Evolutionary conservation across 202 grass and related monocot species (phyloP), one percentile per base, ranked within the genome.

Genomic region (Schoenoplectus triqueter): DNA sequence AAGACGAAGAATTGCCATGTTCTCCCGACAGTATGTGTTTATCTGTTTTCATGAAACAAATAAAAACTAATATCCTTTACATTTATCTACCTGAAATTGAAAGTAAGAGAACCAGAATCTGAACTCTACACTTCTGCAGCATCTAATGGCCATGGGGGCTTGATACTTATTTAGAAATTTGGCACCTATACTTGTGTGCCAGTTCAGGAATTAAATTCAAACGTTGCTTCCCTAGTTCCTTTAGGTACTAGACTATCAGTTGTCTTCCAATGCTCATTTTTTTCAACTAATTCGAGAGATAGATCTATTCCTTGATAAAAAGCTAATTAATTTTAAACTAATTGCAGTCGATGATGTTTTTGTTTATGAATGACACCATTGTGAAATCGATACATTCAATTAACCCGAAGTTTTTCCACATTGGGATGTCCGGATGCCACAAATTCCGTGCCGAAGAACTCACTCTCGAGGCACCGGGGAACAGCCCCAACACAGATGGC

Each of bases 391-490:
- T 95, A 42, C 84, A 54, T n/a, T 95, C 93, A 10, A 20, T 92
- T 70, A 95, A 95, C 80, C 85, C 83, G 49, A 95, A 95, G 80
- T 95, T 95, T 87, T 95, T 95, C 85, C 93, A 95, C 87, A 15
- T 95, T 5, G 93, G 76, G 18, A 64, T 95, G 17, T 54, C 90
- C 7, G 5, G 46, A 2, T 73, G 46, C 74, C 39, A 57, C 5
- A 89, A 91, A 83, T 87, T 89, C 40, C 0, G 1, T 8, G 86
- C 86, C 2, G 74, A 1, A 6, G 41, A 80, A 0, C 18, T 92
- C 70, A 19, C 57, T 50, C 86, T 91, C 69, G 19, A 4, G 17
- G 90, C 90, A 9, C 90, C 93, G 3, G 50, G 1, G 20, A 50
- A 59, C 3, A 95, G 93, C 64, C 92, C 92, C 4, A 95, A 95